phyloP scores from a whole-genome alignment of 1,284 basidiomycete genomes.

The Inonotus obliquus region DNA sequence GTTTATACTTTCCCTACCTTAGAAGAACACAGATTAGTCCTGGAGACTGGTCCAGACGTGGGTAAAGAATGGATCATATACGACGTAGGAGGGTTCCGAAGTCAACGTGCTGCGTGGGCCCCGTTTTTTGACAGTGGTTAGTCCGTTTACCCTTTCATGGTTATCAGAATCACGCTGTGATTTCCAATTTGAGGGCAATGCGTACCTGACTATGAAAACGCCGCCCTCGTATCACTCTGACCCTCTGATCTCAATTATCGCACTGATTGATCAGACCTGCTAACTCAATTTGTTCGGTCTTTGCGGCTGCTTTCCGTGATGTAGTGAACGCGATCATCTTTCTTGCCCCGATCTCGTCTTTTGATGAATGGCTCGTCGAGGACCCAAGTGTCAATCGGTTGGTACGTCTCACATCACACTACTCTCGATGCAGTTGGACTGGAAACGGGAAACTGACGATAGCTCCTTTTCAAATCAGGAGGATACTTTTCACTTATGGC shows the following conservation, averaged over 20 bases:
- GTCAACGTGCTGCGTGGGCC: slow-evolving; percentile 56
- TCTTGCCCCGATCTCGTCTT: slow-evolving; percentile 60
- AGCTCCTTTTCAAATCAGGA: slow-evolving; percentile 13
- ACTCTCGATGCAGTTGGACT: not conserved
- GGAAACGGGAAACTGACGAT: not conserved
- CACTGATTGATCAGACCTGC: not conserved
- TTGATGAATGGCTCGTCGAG: slow-evolving; percentile 58
- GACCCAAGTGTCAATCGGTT: slow-evolving; percentile 54
- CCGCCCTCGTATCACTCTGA: not conserved
- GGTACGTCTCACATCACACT: slow-evolving; percentile 29
- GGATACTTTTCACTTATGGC: slow-evolving; percentile 26
- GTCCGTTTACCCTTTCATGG: slow-evolving; percentile 18
- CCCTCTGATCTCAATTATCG: not conserved
- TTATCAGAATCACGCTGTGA: not conserved
- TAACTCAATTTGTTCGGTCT: not conserved
- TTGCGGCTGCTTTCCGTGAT: slow-evolving; percentile 1
- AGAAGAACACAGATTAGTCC: slow-evolving; percentile 52
- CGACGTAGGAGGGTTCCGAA: slow-evolving; percentile 54
- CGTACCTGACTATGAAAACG: not conserved
- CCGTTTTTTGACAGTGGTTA: slow-evolving; percentile 62
- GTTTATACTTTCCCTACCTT: no score
- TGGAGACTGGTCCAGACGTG: slow-evolving; percentile 40
- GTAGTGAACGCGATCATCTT: slow-evolving; percentile 59
- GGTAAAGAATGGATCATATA: slow-evolving; percentile 55
- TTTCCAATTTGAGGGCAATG: not conserved